Base-by-base conservation (phyloP, 1,284 basidiomycete species). In the Apiotrichum gracile region DNA sequence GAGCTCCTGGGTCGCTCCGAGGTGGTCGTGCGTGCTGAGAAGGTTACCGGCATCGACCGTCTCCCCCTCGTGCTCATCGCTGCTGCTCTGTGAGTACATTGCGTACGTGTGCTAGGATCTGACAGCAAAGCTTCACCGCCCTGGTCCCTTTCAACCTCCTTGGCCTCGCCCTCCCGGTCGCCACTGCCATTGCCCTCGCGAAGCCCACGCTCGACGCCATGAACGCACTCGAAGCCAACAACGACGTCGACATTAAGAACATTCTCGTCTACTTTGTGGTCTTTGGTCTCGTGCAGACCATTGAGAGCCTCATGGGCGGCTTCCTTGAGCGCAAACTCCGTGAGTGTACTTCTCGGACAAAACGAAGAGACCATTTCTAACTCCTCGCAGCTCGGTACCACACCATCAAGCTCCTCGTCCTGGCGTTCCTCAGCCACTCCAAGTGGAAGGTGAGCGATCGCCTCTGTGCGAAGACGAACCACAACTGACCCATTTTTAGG, bases 61-160 rank as follows among this genome's bases (percentile, higher is more conserved):
- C 63, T 71, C 21, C 33, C 49, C 16, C 63, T 73, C 19, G 65
- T 70, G n/a, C 19, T 57, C 19, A 65, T 63, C 3, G 61, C 57
- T 38, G 43, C 59, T 24, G 38, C 64, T 38, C 46, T 61, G 68
- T 72, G 50, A 66, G 69, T 64, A 7, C 19, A 2, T 4, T 19
- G 21, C n/a, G 37, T 3, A 21, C n/a, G 31, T 21, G 17, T 25
- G 39, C n/a, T n/a, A n/a, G n/a, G n/a, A n/a, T 22, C 43, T 34
- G 22, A 42, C 41, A 22, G 25, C 54, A 16, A 19, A 73, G 70
- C 9, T 73, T 71, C 60, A 42, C 66, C 53, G 52, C 68, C 26
- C 58, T 71, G 17, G 65, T 73, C 52, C 67, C 67, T 3, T 54
- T 69, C 55, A 69, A 73, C 66, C 47, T 70, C 35, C 61, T 71